Percentiles rank a stretch among this genome's conserved stretches.
These are phyloP conservation scores for Ophiocordyceps sinensis DNA, from an alignment of 2,329 filamentous ascomycete genomes.

Conservation along the genomic window DNA sequence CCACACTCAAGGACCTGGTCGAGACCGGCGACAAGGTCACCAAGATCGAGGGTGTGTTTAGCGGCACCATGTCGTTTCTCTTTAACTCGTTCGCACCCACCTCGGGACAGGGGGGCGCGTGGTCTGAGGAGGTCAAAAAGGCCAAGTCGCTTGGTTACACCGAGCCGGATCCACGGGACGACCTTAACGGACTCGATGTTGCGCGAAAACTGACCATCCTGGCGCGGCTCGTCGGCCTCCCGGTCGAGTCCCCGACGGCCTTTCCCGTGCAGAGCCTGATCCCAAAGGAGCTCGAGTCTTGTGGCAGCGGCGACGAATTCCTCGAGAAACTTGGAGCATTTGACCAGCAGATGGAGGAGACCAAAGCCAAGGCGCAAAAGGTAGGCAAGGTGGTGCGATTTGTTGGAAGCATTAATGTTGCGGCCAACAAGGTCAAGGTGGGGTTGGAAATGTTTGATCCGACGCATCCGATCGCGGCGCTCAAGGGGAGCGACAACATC, in stretches of 20 bases:
- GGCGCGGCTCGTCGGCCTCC: constrained; percentile 68
- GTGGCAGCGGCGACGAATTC: constrained; percentile 71
- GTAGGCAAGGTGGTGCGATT: constrained; percentile 89
- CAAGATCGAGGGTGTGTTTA: constrained; percentile 94
- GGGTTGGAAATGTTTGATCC: constrained; percentile 80
- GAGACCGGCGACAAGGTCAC: constrained; percentile 84
- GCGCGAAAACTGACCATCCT: constrained; percentile 95
- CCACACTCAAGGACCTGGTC: constrained; percentile 84
- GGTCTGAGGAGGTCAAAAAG: constrained; percentile 82
- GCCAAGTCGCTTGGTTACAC: constrained; percentile 90
- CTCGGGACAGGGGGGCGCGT: constrained; percentile 58
- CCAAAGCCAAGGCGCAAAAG: constrained; percentile 72
- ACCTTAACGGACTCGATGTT: constrained; percentile 77
- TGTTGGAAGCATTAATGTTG: constrained; percentile 83
- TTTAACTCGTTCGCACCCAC: constrained; percentile 95
- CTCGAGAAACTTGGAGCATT: constrained; percentile 66
- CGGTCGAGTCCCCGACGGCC: constrained; percentile 67
- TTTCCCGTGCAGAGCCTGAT: constrained; percentile 95
- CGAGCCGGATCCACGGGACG: constrained; percentile 75
- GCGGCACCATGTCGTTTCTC: constrained; percentile 92
- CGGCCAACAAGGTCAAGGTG: constrained; percentile 71
- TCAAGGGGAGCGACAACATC: constrained; percentile 98
- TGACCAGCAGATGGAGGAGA: constrained; percentile 77
- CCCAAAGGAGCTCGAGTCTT: constrained; percentile 68
- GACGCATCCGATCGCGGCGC: constrained; percentile 78